These are phyloP conservation scores for Aegilops bicornis DNA, from an alignment of 176 grass and related monocot genomes.

Conservation along the genomic window DNA sequence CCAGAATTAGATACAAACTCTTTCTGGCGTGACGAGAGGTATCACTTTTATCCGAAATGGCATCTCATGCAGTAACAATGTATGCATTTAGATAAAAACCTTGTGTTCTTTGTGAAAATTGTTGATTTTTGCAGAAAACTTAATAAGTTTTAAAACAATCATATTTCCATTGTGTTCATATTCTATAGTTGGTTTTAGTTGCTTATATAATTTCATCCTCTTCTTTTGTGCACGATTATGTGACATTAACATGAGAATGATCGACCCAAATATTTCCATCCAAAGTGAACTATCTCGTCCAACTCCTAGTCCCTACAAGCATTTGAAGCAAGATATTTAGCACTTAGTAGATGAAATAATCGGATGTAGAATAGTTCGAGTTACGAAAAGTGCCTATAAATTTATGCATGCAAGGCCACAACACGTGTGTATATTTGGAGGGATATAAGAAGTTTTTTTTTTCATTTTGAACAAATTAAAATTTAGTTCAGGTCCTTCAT, in stretches of 20 bases:
- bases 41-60: slow-evolving; percentile 25
- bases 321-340: background rate
- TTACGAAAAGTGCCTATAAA: background rate
- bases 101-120: background rate
- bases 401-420: background rate
- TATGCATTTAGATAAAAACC: background rate
- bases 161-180: background rate
- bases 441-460: no score
- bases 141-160: background rate
- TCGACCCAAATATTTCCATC: background rate
- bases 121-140: background rate
- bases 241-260: background rate
- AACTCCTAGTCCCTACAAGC: background rate
- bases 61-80: background rate
- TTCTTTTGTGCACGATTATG: slow-evolving; percentile 7
- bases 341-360: background rate
- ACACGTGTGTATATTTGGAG: no score
- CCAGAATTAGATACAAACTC: slow-evolving; percentile 96
- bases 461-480: no score
- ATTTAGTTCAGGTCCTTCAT: background rate
- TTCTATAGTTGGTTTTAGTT: background rate
- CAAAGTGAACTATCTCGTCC: background rate
- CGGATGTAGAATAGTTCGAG: background rate
- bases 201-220: background rate
- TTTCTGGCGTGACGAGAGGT: slow-evolving; percentile 97